Percentiles rank a stretch among this genome's conserved stretches.
Conservation (phyloP, 164 flowering plant species). For the Annona cherimola region DNA sequence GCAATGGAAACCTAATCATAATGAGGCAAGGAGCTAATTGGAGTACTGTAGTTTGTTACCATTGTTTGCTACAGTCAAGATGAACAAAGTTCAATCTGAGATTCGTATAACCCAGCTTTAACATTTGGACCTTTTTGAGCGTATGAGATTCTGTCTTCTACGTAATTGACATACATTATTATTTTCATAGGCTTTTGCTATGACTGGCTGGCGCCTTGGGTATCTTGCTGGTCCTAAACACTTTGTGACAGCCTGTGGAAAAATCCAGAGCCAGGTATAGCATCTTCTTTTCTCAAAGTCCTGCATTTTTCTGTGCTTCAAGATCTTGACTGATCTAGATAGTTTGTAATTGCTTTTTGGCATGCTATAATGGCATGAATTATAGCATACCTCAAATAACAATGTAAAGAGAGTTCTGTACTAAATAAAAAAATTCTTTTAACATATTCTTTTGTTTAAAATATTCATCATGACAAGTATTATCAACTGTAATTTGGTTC, state of each 20-base stretch:
- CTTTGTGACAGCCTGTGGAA: slow-evolving; percentile 77
- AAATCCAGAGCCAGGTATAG: slow-evolving; percentile 91
- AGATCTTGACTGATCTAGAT: not conserved
- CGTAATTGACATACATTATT: not conserved
- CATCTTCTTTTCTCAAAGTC: not conserved
- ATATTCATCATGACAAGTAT: not conserved
- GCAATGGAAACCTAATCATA: not conserved
- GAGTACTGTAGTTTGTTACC: not conserved
- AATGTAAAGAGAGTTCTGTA: not conserved
- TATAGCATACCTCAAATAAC: not conserved
- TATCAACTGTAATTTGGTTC: not conserved
- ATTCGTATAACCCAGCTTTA: not conserved
- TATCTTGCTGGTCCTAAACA: slow-evolving; percentile 93
- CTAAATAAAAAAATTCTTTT: no score
- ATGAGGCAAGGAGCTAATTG: not conserved
- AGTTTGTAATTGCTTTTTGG: not conserved
- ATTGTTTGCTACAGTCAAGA: not conserved
- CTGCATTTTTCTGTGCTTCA: not conserved
- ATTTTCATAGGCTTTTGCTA: slow-evolving; percentile 75
- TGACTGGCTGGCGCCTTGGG: slow-evolving; percentile 99
- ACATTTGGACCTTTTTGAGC: not conserved
- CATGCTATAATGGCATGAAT: not conserved
- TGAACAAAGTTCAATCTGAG: not conserved
- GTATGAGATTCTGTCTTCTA: not conserved
- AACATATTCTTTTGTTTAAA: no score